Percentiles rank a stretch among this genome's conserved stretches.
Evolutionary conservation across 768 basidiomycete species (phyloP).

Genomic region (Serendipita sp.): DNA sequence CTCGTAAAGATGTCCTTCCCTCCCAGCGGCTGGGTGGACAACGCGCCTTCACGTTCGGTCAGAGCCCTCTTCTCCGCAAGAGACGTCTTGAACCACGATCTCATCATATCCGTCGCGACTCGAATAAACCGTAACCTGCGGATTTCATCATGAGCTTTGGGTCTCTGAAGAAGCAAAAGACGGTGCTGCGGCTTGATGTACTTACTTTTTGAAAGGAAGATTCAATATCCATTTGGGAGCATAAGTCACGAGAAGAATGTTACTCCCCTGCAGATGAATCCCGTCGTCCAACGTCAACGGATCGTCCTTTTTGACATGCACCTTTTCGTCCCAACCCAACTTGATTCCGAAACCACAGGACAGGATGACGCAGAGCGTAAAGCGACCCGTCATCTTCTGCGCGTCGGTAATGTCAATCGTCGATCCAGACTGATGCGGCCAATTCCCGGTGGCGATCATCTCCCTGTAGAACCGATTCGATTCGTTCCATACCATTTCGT

Average conservation of each 20-base stretch:
- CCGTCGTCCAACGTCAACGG: constrained; percentile 6
- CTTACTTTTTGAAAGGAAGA: constrained; percentile 9
- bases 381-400: not conserved
- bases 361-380: constrained; percentile 7
- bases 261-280: not conserved
- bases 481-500: constrained; percentile 4
- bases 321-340: constrained; percentile 6
- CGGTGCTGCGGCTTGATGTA: too few species aligned
- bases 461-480: constrained; percentile 3
- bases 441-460: constrained; percentile 7
- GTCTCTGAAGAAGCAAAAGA: too few species aligned
- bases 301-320: not conserved
- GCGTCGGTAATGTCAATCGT: not conserved
- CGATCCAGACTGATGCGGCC: not conserved
- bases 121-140: not conserved
- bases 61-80: not conserved
- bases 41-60: not conserved
- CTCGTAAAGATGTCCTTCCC: constrained; percentile 6
- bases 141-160: constrained; percentile 7
- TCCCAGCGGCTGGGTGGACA: too few species aligned
- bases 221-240: constrained; percentile 5
- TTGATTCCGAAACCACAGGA: constrained; percentile 9
- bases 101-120: not conserved
- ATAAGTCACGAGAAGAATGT: not conserved
- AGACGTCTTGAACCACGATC: not conserved